Percentiles rank a stretch among this genome's conserved stretches.
Evolutionary conservation across 495 filamentous ascomycete genomes (phyloP).

Genomic region (Aspergillus egyptiacus): DNA sequence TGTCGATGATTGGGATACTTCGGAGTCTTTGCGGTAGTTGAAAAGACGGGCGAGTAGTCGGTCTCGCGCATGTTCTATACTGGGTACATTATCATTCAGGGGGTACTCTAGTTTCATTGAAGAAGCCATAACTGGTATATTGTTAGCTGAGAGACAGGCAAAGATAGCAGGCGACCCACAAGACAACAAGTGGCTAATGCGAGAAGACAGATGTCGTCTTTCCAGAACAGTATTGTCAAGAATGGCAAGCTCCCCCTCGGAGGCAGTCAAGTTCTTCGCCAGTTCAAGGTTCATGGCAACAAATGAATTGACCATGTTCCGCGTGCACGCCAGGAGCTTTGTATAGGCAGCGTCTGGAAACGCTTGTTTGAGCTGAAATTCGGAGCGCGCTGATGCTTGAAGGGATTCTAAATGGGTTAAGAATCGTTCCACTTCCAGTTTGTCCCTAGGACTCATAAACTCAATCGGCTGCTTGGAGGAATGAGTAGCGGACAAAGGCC

Average conservation of each 20-base stretch:
- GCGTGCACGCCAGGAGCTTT: conserved; percentile 69
- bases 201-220: conserved; percentile 66
- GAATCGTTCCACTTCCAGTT: conserved; percentile 59
- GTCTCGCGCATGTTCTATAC: conserved; percentile 71
- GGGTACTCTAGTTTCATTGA: conserved; percentile 93
- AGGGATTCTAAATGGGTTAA: conserved; percentile 64
- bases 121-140: conserved; percentile 68
- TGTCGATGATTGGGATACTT: conserved; percentile 43
- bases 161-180: conserved; percentile 36
- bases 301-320: conserved; percentile 82
- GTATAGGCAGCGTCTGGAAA: conserved; percentile 67
- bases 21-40: conserved; percentile 67
- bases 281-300: conserved; percentile 94
- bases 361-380: conserved; percentile 78
- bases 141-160: neutral
- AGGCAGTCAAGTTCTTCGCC: conserved; percentile 68
- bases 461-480: conserved; percentile 42
- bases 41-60: conserved; percentile 85
- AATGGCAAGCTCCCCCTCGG: conserved; percentile 71
- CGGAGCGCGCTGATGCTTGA: conserved; percentile 63
- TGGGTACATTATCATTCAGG: conserved; percentile 79
- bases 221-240: conserved; percentile 76
- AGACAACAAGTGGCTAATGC: conserved; percentile 90
- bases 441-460: conserved; percentile 81
- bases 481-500: conserved; percentile 73